Evolutionary conservation across 2,329 filamentous ascomycete genomes (phyloP), one percentile per base, ranked within the genome.

Genomic region (Leptographium flavum): DNA sequence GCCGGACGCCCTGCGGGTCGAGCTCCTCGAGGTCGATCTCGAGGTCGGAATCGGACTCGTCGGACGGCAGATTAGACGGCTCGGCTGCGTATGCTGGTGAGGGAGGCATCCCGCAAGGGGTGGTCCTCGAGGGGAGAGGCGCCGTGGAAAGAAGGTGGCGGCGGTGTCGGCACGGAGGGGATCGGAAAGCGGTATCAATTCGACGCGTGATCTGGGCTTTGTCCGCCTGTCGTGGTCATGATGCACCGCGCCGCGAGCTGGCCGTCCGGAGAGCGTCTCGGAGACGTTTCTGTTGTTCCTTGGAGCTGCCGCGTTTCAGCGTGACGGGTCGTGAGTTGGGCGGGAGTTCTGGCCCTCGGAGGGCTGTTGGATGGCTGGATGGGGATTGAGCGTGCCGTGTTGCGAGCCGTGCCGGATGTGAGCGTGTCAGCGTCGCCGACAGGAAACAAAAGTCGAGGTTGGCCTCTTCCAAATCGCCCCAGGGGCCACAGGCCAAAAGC

Each of bases 21-120:
- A 92, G 78, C 68, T 90, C 85, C 57, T 86, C 74, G 54, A 87
- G 72, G 55, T 88, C 82, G 56, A 92, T 70, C 51, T 85, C 81
- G 54, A 81, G 75, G 59, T 90, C 83, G 50, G 81, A 85, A 60
- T 88, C 83, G 58, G 80, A 84, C 58, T 87, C 82, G 63, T 79
- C 69, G 56, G 68, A 63, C 49, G 72, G 71, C 49, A 74, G 76
- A 63, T 42, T 22, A 15, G 22, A 28, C 21, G 40, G 40, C 40
- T 66, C 54, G 66, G 63, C 57, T 66, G 21, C 17, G 22, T 27
- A 27, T 15, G 67, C 60, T 46, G 65, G 65, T 66, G 68, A 63
- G 57, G 69, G 61, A 71, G 74, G 70, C 74, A 79, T 76, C 61
- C 70, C 71, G 70, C 61, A n/a, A n/a, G 60, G 61, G 49, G 55